Conservation (phyloP, 805 yeast species). For the Helenozyma baotianmanensis region DNA sequence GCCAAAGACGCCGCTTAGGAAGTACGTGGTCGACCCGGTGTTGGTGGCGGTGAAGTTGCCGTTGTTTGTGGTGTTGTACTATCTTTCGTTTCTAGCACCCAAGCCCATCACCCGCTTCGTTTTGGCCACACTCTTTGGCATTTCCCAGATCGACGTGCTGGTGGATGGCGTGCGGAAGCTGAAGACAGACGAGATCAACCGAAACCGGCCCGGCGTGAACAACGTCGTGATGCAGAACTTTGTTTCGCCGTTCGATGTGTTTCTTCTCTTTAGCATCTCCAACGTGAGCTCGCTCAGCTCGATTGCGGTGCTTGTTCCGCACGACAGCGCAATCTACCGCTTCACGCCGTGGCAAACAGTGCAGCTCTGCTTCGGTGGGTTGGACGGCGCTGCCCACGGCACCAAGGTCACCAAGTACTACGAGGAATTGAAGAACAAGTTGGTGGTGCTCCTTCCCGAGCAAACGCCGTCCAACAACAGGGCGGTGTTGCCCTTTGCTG, state of each 20-base stretch:
- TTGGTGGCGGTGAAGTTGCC: conserved; percentile 29
- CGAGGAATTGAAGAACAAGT: conserved; percentile 29
- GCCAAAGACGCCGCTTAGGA: conserved; percentile 13
- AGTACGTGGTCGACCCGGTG: conserved; percentile 8
- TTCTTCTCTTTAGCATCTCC: conserved; percentile 29
- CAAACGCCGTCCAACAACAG: conserved; percentile 86
- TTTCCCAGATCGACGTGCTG: conserved; percentile 32
- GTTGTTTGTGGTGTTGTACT: conserved; percentile 13
- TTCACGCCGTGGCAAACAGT: conserved; percentile 27
- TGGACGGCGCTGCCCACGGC: conserved; percentile 5
- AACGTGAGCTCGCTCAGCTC: conserved; percentile 18
- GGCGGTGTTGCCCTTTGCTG: conserved; percentile 57
- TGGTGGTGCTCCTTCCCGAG: conserved; percentile 62
- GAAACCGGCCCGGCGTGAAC: conserved; percentile 35
- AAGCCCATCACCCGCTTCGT: conserved; percentile 15
- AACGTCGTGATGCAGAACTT: conserved; percentile 56
- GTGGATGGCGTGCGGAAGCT: conserved; percentile 50
- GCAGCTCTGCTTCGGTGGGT: conserved; percentile 16
- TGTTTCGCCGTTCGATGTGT: conserved; percentile 54
- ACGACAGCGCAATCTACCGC: conserved; percentile 26
- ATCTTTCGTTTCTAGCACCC: conserved; percentile 17
- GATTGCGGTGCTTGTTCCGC: conserved; percentile 37
- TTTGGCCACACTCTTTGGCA: conserved; percentile 27
- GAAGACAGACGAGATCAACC: conserved; percentile 26
- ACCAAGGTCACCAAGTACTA: conserved; percentile 10